These are phyloP conservation scores for Kwoniella sp. DNA, from an alignment of 768 basidiomycete species.

Conservation along the genomic window DNA sequence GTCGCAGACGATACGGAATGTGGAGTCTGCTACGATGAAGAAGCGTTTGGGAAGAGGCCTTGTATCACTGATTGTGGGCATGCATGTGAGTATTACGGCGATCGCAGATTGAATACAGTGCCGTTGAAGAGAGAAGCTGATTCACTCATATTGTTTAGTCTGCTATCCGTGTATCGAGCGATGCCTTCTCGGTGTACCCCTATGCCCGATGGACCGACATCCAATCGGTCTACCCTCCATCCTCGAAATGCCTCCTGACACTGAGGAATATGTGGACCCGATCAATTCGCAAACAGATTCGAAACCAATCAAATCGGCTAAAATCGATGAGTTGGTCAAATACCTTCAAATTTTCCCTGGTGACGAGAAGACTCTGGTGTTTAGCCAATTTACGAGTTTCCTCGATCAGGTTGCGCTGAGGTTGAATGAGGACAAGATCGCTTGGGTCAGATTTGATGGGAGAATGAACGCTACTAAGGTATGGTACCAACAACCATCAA, in stretches of 20 bases:
- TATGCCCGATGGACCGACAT: slow-evolving; percentile 45
- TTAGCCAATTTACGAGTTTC: slow-evolving; percentile 86
- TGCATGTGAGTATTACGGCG: slow-evolving; percentile 27
- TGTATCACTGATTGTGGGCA: slow-evolving; percentile 49
- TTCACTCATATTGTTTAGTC: slow-evolving; percentile 16
- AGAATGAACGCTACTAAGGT: slow-evolving; percentile 72
- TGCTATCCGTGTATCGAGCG: slow-evolving; percentile 42
- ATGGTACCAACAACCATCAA: not conserved
- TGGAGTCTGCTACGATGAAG: slow-evolving; percentile 31
- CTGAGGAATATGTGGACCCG: slow-evolving; percentile 28
- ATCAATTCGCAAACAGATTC: slow-evolving; percentile 14
- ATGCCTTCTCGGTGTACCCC: slow-evolving; percentile 16
- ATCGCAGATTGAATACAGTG: not conserved
- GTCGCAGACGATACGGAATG: slow-evolving; percentile 44
- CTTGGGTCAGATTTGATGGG: slow-evolving; percentile 80
- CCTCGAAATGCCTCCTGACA: slow-evolving; percentile 35
- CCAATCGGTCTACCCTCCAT: slow-evolving; percentile 31
- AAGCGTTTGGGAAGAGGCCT: slow-evolving; percentile 24
- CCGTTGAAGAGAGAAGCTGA: not conserved
- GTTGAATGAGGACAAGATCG: slow-evolving; percentile 68
- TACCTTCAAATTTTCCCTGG: slow-evolving; percentile 69
- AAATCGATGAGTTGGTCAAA: slow-evolving; percentile 77
- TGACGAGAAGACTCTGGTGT: slow-evolving; percentile 79
- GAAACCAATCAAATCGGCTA: slow-evolving; percentile 63
- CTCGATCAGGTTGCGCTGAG: slow-evolving; percentile 76